These are phyloP conservation scores for Apiotrichum brassicae DNA, from an alignment of 1,284 basidiomycete species.

Conservation along the genomic window DNA sequence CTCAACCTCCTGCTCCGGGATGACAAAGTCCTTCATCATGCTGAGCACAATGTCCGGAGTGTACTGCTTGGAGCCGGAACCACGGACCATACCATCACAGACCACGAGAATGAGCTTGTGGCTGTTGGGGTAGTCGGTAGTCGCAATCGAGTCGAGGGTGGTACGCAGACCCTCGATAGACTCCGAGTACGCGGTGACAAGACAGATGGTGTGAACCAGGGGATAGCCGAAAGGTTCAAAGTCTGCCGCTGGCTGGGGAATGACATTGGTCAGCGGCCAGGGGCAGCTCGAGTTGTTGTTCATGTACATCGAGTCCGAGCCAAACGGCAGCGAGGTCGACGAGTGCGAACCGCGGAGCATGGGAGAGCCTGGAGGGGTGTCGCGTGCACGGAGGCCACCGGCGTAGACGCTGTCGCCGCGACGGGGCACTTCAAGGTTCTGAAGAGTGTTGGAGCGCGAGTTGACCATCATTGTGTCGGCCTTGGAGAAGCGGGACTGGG, in stretches of 20 bases:
- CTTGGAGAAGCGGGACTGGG: conserved; percentile 73
- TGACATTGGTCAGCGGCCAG: conserved; percentile 78
- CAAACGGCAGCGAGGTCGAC: conserved; percentile 64
- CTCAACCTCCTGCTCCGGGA: conserved; percentile 79
- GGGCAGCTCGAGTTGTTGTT: conserved; percentile 58
- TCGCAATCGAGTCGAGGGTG: conserved; percentile 93
- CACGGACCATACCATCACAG: conserved; percentile 97
- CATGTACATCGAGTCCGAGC: conserved; percentile 43
- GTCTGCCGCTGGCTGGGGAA: conserved; percentile 85
- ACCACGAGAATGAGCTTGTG: conserved; percentile 96
- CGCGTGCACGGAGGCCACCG: conserved; percentile 31
- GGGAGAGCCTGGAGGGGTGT: conserved; percentile 69
- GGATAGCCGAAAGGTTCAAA: conserved; percentile 96
- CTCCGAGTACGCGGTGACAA: conserved; percentile 98
- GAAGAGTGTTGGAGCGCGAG: conserved; percentile 61
- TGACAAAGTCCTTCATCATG: conserved; percentile 97
- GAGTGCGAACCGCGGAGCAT: conserved; percentile 68
- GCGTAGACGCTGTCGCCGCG: conserved; percentile 44
- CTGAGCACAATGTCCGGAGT: conserved; percentile 90
- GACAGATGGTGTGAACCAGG: conserved; percentile 85
- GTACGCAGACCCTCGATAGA: conserved; percentile 93
- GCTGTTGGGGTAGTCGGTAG: conserved; percentile 96
- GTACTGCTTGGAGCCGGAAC: conserved; percentile 69
- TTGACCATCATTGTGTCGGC: conserved; percentile 62
- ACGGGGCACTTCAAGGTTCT: conserved; percentile 18